Evolutionary conservation across 768 basidiomycete genomes (phyloP), one percentile per base, ranked within the genome.

Genomic region (Macrolepiota fuliginosa): DNA sequence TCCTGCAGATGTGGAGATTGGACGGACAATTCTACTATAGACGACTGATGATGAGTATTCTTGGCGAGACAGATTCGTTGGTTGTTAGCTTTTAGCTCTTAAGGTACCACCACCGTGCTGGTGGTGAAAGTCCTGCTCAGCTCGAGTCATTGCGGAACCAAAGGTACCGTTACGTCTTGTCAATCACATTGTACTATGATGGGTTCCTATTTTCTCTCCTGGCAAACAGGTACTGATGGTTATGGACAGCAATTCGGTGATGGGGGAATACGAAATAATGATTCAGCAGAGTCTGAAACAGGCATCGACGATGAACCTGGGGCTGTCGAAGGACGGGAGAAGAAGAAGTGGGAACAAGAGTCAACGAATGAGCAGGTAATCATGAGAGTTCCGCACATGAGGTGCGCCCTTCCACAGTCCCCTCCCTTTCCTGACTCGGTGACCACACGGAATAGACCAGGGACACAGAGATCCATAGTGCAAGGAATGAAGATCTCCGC

Each of bases 221-320:
- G 54, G 56, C 54, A 37, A 13, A 56, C 32, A 65, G 62, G 64
- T 45, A n/a, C n/a, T 55, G 53, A 70, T 46, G 65, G 39, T 25
- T 36, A 22, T 4, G 56, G 58, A 22, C 65, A 92, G 91, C 42
- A 91, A 92, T 70, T 85, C 85, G 11, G 75, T 93, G 32, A 95
- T 93, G 90, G 91, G 96, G 73, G 95, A 97, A 76, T 97, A 94
- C 66, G 94, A 97, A 22, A 87, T 91, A 6, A 91, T 94, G 80
- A 95, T 96, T 88, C 95, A 96, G 69, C 89, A 93, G 67, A 90
- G 83, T 10, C 77, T 98, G 37, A 84, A 90, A 13, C 81, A 84
- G 4, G 81, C 88, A 0, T 85, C 92, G 5, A 83, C 90, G 9
- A 79, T 91, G 66, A 91, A 91, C 84, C 98, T 5, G 96, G 96